A percentile compares a stretch with the other conserved stretches of the same genome.
Conservation (phyloP, 2,329 filamentous ascomycete genomes). For the Trichophaea hybrida region DNA sequence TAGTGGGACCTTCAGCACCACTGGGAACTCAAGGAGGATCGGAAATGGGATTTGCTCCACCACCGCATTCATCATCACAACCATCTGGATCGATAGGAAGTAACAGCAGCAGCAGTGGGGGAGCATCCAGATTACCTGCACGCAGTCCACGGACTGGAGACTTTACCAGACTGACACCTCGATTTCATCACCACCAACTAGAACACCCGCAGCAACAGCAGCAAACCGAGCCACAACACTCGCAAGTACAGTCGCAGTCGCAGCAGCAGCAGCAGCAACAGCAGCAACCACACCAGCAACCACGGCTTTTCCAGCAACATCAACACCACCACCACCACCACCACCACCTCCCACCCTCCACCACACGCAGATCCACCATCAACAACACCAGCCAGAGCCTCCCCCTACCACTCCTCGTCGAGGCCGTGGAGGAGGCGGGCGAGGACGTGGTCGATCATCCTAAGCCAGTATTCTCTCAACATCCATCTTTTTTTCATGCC, state of each 20-base stretch:
- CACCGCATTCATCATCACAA: too few species aligned
- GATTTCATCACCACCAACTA: conserved; percentile 4
- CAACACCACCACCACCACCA: neutral
- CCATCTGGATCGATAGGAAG: neutral
- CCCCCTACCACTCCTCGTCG: neutral
- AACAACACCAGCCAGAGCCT: neutral
- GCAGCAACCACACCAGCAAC: neutral
- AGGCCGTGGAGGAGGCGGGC: neutral
- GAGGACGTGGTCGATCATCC: neutral
- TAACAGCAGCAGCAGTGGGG: neutral
- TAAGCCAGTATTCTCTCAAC: neutral
- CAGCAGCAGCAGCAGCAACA: neutral
- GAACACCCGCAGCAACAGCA: conserved; percentile 11
- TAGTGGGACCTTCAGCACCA: too few species aligned
- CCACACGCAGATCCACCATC: neutral
- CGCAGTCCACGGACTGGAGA: neutral
- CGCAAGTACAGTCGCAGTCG: conserved; percentile 12
- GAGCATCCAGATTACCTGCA: neutral
- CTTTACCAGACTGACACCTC: neutral
- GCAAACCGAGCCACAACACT: conserved; percentile 8
- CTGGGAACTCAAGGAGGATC: neutral
- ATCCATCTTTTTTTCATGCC: neutral
- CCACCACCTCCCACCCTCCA: neutral
- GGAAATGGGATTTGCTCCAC: neutral
- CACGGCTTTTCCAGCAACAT: neutral